A percentile compares a stretch with the other conserved stretches of the same genome.
Conservation (phyloP, 2,329 filamentous ascomycete genomes). For the Botrytis porri region DNA sequence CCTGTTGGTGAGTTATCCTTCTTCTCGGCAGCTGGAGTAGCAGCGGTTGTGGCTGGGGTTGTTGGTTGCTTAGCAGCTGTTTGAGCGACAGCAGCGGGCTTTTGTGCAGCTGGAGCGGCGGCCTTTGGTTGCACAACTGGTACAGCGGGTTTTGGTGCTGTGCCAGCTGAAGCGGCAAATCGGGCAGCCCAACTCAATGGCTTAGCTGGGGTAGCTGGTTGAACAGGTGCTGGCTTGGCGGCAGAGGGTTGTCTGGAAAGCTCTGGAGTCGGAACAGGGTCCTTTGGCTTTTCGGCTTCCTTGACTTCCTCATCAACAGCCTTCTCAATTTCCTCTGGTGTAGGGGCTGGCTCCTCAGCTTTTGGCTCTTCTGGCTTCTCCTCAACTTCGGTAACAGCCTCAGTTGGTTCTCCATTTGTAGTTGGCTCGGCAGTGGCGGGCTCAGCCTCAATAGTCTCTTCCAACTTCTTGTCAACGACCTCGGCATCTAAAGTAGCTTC, state of each 20-base stretch:
- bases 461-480: conserved; percentile 72
- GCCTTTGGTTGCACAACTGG: conserved; percentile 51
- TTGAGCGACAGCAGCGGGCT: conserved; percentile 38
- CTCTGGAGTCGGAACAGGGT: conserved; percentile 53
- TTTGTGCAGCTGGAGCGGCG: conserved; percentile 51
- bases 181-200: conserved; percentile 75
- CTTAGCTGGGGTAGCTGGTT: conserved; percentile 45
- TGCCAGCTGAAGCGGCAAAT: conserved; percentile 54
- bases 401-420: conserved; percentile 45
- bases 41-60: conserved; percentile 43
- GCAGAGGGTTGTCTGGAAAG: conserved; percentile 35
- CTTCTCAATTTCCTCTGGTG: conserved; percentile 51
- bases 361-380: conserved; percentile 35
- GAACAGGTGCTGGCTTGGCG: conserved; percentile 52
- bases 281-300: conserved; percentile 65
- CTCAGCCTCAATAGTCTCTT: conserved; percentile 53
- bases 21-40: conserved; percentile 43
- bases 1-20: conserved; percentile 36
- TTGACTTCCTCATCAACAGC: conserved; percentile 54
- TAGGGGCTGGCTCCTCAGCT: conserved; percentile 39
- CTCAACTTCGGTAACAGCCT: conserved; percentile 37
- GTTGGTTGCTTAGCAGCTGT: conserved; percentile 40
- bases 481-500: conserved; percentile 43
- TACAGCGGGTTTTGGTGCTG: conserved; percentile 55
- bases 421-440: conserved; percentile 39